Conservation (phyloP, 1,139 yeast species). For the Suhomyces bribrorum region DNA sequence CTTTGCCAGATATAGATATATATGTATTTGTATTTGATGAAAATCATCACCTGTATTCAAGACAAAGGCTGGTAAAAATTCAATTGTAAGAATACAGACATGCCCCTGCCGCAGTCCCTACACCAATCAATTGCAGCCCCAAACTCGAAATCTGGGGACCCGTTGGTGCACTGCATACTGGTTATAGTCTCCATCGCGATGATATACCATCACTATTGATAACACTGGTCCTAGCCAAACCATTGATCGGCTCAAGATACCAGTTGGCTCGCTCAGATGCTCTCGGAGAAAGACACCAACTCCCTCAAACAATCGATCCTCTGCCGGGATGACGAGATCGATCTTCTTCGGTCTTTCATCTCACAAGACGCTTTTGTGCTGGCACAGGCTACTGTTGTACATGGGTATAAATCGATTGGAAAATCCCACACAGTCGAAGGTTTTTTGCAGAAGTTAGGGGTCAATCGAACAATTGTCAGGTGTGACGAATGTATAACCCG, state of each 20-base stretch:
- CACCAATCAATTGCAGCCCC: no score
- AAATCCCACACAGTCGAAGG: slow-evolving; percentile 35
- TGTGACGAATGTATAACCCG: slow-evolving; percentile 47
- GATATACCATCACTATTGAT: no score
- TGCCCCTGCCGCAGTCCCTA: no score
- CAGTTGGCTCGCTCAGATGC: neutral
- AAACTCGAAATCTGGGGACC: no score
- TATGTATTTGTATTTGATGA: no score
- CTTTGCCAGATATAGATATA: no score
- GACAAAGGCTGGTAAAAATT: no score
- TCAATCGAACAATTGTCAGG: slow-evolving; percentile 29
- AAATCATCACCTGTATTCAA: no score
- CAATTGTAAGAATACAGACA: no score
- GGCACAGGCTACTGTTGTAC: slow-evolving; percentile 36
- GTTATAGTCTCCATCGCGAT: no score
- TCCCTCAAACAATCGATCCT: slow-evolving; percentile 10
- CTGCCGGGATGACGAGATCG: slow-evolving; percentile 30
- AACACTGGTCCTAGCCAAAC: slow-evolving; percentile 1
- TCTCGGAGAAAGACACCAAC: slow-evolving; percentile 1
- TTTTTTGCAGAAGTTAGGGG: slow-evolving; percentile 26
- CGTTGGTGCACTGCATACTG: no score
- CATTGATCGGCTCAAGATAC: neutral
- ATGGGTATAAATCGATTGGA: slow-evolving; percentile 46
- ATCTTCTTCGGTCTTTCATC: slow-evolving; percentile 31
- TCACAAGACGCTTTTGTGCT: slow-evolving; percentile 22